Conservation (phyloP, 1,139 yeast genomes). For the Wickerhamiella pararugosa region DNA sequence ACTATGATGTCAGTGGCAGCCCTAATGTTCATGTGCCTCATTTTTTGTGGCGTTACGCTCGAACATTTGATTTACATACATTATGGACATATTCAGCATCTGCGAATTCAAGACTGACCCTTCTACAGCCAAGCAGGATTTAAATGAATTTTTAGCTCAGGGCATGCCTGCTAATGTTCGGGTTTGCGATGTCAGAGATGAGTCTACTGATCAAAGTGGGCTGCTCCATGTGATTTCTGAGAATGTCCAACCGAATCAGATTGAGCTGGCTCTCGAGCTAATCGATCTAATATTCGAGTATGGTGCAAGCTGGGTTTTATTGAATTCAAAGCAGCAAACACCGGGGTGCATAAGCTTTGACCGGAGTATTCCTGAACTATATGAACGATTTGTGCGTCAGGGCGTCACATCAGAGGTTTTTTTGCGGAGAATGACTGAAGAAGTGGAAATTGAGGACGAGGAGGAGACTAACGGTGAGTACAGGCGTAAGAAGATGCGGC, state of each 20-base stretch:
- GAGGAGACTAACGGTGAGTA: slow-evolving; percentile 15
- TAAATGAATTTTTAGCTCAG: slow-evolving; percentile 12
- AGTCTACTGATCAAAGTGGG: slow-evolving; percentile 26
- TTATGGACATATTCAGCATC: slow-evolving; percentile 15
- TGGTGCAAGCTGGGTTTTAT: slow-evolving; percentile 77
- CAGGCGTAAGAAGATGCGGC: slow-evolving; percentile 3
- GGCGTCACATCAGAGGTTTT: slow-evolving; percentile 84
- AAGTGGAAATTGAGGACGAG: slow-evolving; percentile 21
- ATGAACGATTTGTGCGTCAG: slow-evolving; percentile 55
- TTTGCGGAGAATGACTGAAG: slow-evolving; percentile 55
- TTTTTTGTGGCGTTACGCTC: neutral
- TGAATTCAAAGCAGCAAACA: slow-evolving; percentile 31
- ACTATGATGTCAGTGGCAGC: no score
- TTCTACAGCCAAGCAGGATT: slow-evolving; percentile 13
- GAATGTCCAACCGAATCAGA: slow-evolving; percentile 19
- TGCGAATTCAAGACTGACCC: slow-evolving; percentile 14
- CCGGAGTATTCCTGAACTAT: slow-evolving; percentile 22
- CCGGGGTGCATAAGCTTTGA: slow-evolving; percentile 27
- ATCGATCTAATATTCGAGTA: slow-evolving; percentile 55
- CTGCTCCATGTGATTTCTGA: slow-evolving; percentile 53
- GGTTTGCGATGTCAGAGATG: slow-evolving; percentile 28
- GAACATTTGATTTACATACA: neutral
- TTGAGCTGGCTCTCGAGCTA: slow-evolving; percentile 35
- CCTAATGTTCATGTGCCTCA: no score
- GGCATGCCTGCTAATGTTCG: slow-evolving; percentile 19